phyloP scores from a whole-genome alignment of 1,139 yeast genomes.

The Kodamaea plutei region DNA sequence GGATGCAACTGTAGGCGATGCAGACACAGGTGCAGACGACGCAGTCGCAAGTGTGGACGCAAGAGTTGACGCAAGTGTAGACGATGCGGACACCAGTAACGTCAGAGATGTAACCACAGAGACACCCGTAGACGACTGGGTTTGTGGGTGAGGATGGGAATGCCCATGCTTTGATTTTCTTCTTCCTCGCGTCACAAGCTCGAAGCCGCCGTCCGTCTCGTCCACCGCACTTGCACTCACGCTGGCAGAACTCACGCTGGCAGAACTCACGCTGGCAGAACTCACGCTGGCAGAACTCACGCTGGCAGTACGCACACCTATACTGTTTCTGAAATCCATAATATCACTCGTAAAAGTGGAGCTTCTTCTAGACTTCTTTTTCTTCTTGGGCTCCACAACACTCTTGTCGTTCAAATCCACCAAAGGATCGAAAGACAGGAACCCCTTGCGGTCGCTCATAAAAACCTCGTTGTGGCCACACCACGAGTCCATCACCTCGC shows the following conservation, averaged over 20 bases:
- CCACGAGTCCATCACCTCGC: slow-evolving; percentile 20
- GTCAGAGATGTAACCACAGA: too few relatives aligned
- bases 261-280: too few relatives aligned
- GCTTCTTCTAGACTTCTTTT: slow-evolving; percentile 28
- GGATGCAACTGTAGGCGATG: too few relatives aligned
- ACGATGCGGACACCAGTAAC: too few relatives aligned
- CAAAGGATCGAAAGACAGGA: slow-evolving; percentile 43
- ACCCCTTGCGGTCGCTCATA: slow-evolving; percentile 43
- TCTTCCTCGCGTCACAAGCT: slow-evolving; percentile 25
- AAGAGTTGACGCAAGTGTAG: too few relatives aligned
- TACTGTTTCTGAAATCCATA: slow-evolving; percentile 18
- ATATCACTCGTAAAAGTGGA: slow-evolving; percentile 21
- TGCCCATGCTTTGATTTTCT: slow-evolving; percentile 17
- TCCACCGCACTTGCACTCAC: slow-evolving; percentile 19
- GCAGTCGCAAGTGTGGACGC: too few relatives aligned
- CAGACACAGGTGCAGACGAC: too few relatives aligned
- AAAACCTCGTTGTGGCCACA: slow-evolving; percentile 45
- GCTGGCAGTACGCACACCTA: slow-evolving; percentile 2
- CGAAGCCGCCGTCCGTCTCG: slow-evolving; percentile 30
- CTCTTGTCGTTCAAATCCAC: slow-evolving; percentile 35
- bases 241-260: too few relatives aligned
- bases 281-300: too few relatives aligned
- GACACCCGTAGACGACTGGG: too few relatives aligned
- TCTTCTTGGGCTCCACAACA: slow-evolving; percentile 12
- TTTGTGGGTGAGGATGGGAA: slow-evolving; percentile 15